These are phyloP conservation scores for Peronosclerospora sorghi DNA, from an alignment of 352 stramenopile genomes.

Conservation along the genomic window DNA sequence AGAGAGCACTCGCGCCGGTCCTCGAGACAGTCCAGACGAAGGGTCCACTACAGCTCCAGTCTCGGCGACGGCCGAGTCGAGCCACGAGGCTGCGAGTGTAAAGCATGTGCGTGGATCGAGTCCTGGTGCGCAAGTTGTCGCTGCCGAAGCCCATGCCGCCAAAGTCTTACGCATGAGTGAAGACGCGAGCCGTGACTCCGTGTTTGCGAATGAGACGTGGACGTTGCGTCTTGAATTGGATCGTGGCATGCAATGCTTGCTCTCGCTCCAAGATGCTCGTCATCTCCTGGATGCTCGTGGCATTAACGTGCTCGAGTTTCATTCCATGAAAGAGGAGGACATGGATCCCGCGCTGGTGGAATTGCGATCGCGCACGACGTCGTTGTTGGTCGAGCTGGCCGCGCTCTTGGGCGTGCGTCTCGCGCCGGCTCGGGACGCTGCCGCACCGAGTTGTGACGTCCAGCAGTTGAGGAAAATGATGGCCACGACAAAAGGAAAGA, in stretches of 20 bases:
- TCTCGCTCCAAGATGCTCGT: conserved; percentile 73
- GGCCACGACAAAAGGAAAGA: conserved; percentile 53
- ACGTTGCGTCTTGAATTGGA: conserved; percentile 59
- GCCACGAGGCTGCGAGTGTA: conserved; percentile 15
- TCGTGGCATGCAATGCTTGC: conserved; percentile 57
- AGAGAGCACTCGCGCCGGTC: conserved; percentile 12
- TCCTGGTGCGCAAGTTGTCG: conserved; percentile 14
- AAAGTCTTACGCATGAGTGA: conserved; percentile 54
- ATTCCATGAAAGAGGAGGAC: conserved; percentile 54
- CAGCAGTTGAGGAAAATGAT: conserved; percentile 50
- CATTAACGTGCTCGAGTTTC: conserved; percentile 81
- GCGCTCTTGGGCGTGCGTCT: conserved; percentile 44
- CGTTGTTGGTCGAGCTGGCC: conserved; percentile 58
- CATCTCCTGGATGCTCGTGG: conserved; percentile 71
- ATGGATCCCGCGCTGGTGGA: conserved; percentile 66
- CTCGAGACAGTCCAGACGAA: conserved; percentile 1
- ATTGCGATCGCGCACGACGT: conserved; percentile 54
- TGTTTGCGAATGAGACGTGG: conserved; percentile 74
- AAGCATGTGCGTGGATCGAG: conserved; percentile 15
- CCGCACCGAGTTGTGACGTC: conserved; percentile 36
- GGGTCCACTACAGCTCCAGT: too few relatives aligned
- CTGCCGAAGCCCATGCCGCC: conserved; percentile 16
- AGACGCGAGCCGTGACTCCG: conserved; percentile 31
- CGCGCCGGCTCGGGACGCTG: conserved; percentile 8
- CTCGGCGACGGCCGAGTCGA: conserved; percentile 12